Conservation (phyloP, 163 green algal species). For the Chlamydomonas reinhardtii region DNA sequence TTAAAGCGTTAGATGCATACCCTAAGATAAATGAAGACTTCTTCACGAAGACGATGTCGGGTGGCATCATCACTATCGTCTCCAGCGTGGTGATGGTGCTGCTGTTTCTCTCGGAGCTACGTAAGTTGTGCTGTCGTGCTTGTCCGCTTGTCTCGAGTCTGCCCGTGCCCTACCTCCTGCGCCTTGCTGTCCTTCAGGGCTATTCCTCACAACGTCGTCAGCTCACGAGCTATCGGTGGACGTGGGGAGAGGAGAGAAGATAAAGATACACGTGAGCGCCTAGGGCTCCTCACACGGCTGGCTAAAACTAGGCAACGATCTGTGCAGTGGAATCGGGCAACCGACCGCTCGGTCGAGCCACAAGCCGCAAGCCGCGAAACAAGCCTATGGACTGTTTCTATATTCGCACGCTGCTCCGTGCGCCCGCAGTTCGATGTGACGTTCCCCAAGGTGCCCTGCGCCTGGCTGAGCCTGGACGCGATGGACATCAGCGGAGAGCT, state of each 20-base stretch:
- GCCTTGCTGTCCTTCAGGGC: conserved; percentile 53
- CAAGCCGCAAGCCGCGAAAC: too few relatives aligned
- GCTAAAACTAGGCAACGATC: too few relatives aligned
- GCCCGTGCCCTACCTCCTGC: too few relatives aligned
- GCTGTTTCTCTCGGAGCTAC: conserved; percentile 94
- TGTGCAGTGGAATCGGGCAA: too few relatives aligned
- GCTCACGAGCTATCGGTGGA: conserved; percentile 90
- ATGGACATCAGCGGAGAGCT: conserved; percentile 98
- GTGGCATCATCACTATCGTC: conserved; percentile 95
- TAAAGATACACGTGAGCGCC: conserved; percentile 85
- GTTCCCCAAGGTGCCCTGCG: conserved; percentile 90
- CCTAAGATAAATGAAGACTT: conserved; percentile 95
- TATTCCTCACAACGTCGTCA: conserved; percentile 76
- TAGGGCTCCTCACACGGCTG: too few relatives aligned
- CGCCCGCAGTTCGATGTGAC: conserved; percentile 89
- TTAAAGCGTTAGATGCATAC: conserved; percentile 80
- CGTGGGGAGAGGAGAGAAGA: conserved; percentile 81
- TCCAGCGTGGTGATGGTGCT: conserved; percentile 89
- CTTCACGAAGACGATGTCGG: conserved; percentile 88
- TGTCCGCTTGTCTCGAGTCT: not conserved
- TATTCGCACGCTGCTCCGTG: too few relatives aligned
- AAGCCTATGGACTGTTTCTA: too few relatives aligned
- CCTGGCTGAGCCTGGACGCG: conserved; percentile 93
- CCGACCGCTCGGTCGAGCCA: too few relatives aligned
- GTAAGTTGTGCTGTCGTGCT: conserved; percentile 59